Percentiles rank a stretch among this genome's conserved stretches.
Evolutionary conservation across 2,329 filamentous ascomycete genomes (phyloP).

Genomic region (Fusarium pseudonygamai): DNA sequence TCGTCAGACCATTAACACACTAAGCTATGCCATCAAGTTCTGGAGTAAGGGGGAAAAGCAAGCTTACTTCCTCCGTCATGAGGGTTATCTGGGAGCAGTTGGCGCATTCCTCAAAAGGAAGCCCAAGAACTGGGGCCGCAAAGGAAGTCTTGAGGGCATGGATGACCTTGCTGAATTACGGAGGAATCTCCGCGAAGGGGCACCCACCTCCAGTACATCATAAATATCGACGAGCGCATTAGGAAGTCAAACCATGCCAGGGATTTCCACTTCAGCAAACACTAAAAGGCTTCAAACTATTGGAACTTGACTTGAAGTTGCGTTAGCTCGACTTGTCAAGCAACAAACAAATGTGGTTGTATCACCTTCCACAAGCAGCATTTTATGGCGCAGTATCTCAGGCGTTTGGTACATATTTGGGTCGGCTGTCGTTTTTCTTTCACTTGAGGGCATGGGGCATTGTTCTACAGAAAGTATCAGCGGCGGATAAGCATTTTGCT

Average conservation of each 20-base stretch:
- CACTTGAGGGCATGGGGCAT: slow-evolving; percentile 8
- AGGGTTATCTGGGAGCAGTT: slow-evolving; percentile 93
- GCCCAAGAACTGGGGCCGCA: slow-evolving; percentile 88
- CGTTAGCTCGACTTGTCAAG: background rate
- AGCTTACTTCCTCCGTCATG: slow-evolving; percentile 94
- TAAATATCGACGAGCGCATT: background rate
- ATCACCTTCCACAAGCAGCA: background rate
- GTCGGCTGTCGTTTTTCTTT: slow-evolving; percentile 17
- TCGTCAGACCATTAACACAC: slow-evolving; percentile 95
- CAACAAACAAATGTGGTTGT: slow-evolving; percentile 1
- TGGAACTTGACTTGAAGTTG: background rate
- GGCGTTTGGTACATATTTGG: slow-evolving; percentile 29
- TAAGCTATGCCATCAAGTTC: slow-evolving; percentile 96
- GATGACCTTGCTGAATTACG: slow-evolving; percentile 47
- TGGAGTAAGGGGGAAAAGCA: slow-evolving; percentile 96
- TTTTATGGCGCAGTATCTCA: slow-evolving; percentile 14
- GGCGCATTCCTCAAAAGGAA: slow-evolving; percentile 94
- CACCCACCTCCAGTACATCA: slow-evolving; percentile 12
- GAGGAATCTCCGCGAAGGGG: slow-evolving; percentile 34
- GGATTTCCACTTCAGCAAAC: background rate
- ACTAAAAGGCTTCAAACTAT: slow-evolving; percentile 7
- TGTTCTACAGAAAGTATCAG: slow-evolving; percentile 1
- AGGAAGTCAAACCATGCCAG: background rate
- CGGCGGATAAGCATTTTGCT: background rate
- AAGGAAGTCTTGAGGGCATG: slow-evolving; percentile 75